Evolutionary conservation across 2,329 filamentous ascomycete genomes (phyloP).

Genomic region (Stenocarpella maydis): DNA sequence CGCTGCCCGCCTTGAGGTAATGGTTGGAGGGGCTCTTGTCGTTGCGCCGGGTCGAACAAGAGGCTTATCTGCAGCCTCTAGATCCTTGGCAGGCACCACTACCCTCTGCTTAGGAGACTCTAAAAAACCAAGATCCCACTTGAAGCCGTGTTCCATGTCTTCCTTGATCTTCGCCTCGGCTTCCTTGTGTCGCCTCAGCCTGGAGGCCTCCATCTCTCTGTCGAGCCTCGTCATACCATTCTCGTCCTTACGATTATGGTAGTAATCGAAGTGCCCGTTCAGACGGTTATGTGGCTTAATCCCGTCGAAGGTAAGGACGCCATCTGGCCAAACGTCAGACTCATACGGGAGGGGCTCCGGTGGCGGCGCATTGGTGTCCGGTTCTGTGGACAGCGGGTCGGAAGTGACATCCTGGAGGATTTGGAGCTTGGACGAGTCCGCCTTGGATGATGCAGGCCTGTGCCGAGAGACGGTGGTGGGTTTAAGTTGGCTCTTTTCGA

Average conservation of each 20-base stretch:
- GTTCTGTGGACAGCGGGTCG: slow-evolving; percentile 58
- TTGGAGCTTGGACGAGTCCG: slow-evolving; percentile 68
- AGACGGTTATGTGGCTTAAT: slow-evolving; percentile 66
- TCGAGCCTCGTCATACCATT: slow-evolving; percentile 71
- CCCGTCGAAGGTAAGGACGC: slow-evolving; percentile 63
- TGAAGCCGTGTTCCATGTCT: slow-evolving; percentile 65
- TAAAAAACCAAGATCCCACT: slow-evolving; percentile 43
- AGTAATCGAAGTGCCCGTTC: slow-evolving; percentile 69
- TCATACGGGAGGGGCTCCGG: slow-evolving; percentile 66
- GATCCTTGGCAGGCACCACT: slow-evolving; percentile 41
- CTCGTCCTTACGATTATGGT: slow-evolving; percentile 70
- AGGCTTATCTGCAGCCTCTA: slow-evolving; percentile 35
- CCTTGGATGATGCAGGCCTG: slow-evolving; percentile 62
- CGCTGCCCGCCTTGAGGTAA: slow-evolving; percentile 64
- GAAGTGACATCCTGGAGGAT: slow-evolving; percentile 61
- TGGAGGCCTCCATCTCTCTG: slow-evolving; percentile 64
- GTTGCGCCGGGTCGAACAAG: slow-evolving; percentile 18
- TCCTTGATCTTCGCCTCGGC: slow-evolving; percentile 73
- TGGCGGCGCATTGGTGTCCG: slow-evolving; percentile 31
- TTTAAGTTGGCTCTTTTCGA: slow-evolving; percentile 69
- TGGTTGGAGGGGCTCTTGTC: slow-evolving; percentile 53
- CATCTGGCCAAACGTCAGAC: slow-evolving; percentile 72
- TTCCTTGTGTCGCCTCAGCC: slow-evolving; percentile 59
- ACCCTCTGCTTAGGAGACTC: slow-evolving; percentile 54
- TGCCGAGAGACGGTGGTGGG: slow-evolving; percentile 66